Evolutionary conservation across 495 filamentous ascomycete genomes (phyloP), one percentile per base, ranked within the genome.

Genomic region (Trichoderma reesei): DNA sequence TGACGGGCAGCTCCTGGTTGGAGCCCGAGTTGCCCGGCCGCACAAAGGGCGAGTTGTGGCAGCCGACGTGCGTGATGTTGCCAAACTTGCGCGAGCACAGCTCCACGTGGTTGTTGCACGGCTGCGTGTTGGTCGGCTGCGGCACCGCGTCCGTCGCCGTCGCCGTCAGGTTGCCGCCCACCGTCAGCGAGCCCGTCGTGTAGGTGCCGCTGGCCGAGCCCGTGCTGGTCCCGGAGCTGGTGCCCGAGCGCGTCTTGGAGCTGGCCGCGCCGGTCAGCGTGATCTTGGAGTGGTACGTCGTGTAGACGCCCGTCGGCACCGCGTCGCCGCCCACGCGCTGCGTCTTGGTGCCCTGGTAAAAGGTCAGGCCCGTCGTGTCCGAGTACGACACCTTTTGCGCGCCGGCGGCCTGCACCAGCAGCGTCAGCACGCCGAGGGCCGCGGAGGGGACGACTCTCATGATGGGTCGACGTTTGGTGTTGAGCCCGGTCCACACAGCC

Each of bases 71-170:
- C 63, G 92, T 94, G 72, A 98, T 90, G 73, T 96, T 94, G 76
- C 88, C 89, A 71, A 93, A 98, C 64, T 84, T 85, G 59, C 91
- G 82, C 8, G 71, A 72, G 75, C 93, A 98, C 69, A 96, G 86
- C 70, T 95, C 90, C n/a, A 85, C 75, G 68, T 93, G 90, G 72
- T 84, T 82, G 73, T 98, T 98, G 80, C 93, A 98, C 3, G 91
- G 86, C 64, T 82, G 84, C 0, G 86, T 90, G 69, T 90, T 90
- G 2, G 82, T 82, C 0, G 82, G 75, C 18, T 73, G 69, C 0
- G 83, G 75, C 8, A 76, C 68, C 3, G 80, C 72, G 6, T n/a
- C n/a, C n/a, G n/a, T n/a, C n/a, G 77, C 74, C 11, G 76, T 69
- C 38, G 75, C 64, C 34, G 71, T 66, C 26, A 66, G 63, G 18